phyloP scores from a whole-genome alignment of 768 basidiomycete genomes.

The Boletus rufocinnamomeus region DNA sequence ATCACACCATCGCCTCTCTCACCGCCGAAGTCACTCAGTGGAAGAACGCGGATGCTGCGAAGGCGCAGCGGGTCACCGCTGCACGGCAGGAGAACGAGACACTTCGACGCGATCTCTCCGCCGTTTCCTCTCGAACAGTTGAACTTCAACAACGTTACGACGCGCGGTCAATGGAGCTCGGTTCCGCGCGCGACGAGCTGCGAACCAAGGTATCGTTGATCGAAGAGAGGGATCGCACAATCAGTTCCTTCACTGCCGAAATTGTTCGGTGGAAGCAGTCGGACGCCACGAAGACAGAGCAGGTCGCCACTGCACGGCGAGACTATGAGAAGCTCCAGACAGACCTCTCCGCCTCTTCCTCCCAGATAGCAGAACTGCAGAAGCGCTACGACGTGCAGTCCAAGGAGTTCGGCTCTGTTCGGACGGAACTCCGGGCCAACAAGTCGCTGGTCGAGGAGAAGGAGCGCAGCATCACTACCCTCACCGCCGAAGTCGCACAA shows the following conservation, averaged over 20 bases:
- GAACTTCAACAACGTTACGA: neutral
- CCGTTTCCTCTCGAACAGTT: neutral
- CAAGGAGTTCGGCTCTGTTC: neutral
- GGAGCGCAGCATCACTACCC: neutral
- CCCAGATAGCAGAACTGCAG: neutral
- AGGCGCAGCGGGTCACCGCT: neutral
- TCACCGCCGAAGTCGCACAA: neutral
- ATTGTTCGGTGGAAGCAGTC: neutral
- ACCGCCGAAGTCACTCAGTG: neutral
- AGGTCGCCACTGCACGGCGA: neutral
- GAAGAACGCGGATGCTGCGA: neutral
- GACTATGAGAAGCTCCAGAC: constrained; percentile 4
- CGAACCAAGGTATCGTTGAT: neutral
- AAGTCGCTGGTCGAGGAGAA: neutral
- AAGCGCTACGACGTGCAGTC: neutral
- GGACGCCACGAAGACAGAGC: neutral
- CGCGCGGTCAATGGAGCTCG: neutral
- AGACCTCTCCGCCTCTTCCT: neutral
- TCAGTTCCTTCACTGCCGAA: neutral
- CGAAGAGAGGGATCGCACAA: constrained; percentile 1
- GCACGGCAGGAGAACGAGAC: neutral
- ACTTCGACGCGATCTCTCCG: neutral
- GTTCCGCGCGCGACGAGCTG: neutral
- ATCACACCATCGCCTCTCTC: neutral
- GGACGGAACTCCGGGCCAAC: neutral